Percentiles rank a stretch among this genome's conserved stretches.
These are phyloP conservation scores for Penicillium parvum DNA, from an alignment of 495 filamentous ascomycete species.

Conservation along the genomic window DNA sequence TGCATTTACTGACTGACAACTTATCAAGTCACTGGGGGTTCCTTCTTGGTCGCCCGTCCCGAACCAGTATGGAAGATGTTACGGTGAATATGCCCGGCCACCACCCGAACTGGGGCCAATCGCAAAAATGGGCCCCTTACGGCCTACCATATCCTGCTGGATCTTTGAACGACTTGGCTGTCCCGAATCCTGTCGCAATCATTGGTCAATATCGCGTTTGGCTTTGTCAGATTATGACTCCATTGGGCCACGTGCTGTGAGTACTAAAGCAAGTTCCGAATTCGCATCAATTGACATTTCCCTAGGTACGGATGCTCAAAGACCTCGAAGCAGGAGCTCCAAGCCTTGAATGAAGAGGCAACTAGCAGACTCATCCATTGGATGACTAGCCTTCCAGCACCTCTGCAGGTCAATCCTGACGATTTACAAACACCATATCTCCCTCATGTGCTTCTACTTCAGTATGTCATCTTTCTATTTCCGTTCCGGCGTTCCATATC, in stretches of 20 bases:
- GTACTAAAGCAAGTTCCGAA: not conserved
- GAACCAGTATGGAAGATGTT: constrained; percentile 10
- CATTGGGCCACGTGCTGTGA: constrained; percentile 8
- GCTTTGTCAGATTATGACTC: constrained; percentile 11
- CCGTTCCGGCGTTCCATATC: too few species aligned
- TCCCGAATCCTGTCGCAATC: not conserved
- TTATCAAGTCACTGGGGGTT: constrained; percentile 27
- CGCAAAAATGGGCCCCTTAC: constrained; percentile 4
- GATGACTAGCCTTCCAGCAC: constrained; percentile 22
- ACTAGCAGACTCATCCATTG: constrained; percentile 12
- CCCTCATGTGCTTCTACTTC: constrained; percentile 14
- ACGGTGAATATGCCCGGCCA: constrained; percentile 3
- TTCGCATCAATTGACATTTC: not conserved
- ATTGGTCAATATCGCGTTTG: not conserved
- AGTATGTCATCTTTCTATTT: not conserved
- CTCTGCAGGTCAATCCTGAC: constrained; percentile 19
- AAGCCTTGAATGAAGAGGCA: constrained; percentile 1
- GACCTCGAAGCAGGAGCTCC: constrained; percentile 4
- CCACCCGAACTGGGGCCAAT: not conserved
- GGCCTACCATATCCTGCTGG: constrained; percentile 1
- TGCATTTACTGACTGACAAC: not conserved
- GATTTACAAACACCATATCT: constrained; percentile 12
- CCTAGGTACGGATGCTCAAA: constrained; percentile 4
- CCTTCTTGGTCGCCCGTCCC: constrained; percentile 24
- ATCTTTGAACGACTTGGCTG: not conserved